Percentiles rank a stretch among this genome's conserved stretches.
phyloP scores from a whole-genome alignment of 1,284 basidiomycete genomes.

The Ustilago loliicola region DNA sequence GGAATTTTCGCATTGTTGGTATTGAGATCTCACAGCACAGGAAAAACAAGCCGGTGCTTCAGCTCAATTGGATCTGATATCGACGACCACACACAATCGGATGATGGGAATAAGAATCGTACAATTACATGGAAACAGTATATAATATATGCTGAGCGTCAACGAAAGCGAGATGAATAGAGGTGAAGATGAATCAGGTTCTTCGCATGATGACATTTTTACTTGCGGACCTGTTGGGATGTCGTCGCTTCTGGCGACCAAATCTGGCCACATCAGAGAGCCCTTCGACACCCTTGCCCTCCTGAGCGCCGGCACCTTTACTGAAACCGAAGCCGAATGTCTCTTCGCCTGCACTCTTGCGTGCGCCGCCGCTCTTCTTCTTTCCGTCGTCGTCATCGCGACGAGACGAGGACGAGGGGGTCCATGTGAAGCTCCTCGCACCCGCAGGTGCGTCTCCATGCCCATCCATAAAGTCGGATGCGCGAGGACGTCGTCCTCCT shows the following conservation, averaged over 20 bases:
- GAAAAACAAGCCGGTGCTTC: not conserved
- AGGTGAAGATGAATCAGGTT: slow-evolving; percentile 2
- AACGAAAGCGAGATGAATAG: not conserved
- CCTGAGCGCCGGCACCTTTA: slow-evolving; percentile 64
- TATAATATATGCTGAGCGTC: not conserved
- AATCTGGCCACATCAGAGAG: slow-evolving; percentile 80
- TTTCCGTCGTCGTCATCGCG: slow-evolving; percentile 21
- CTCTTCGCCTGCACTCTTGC: slow-evolving; percentile 74
- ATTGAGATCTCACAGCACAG: slow-evolving; percentile 6
- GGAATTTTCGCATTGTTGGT: slow-evolving; percentile 1
- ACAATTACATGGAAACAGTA: slow-evolving; percentile 23
- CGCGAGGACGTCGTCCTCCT: slow-evolving; percentile 23
- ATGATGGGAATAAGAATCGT: slow-evolving; percentile 8
- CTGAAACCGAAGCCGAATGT: slow-evolving; percentile 66
- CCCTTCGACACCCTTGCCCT: slow-evolving; percentile 78
- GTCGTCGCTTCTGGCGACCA: slow-evolving; percentile 62
- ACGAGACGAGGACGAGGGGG: slow-evolving; percentile 35
- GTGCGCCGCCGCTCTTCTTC: slow-evolving; percentile 6
- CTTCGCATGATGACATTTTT: slow-evolving; percentile 63
- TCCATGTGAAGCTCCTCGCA: slow-evolving; percentile 54
- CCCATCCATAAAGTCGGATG: slow-evolving; percentile 41
- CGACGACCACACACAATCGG: not conserved
- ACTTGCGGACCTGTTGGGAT: slow-evolving; percentile 64
- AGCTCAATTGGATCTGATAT: not conserved
- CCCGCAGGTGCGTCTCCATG: slow-evolving; percentile 26